A percentile compares a stretch with the other conserved stretches of the same genome.
These are phyloP conservation scores for Cyanidium caldarium DNA, from an alignment of 23 red algal genomes.

Conservation along the genomic window DNA sequence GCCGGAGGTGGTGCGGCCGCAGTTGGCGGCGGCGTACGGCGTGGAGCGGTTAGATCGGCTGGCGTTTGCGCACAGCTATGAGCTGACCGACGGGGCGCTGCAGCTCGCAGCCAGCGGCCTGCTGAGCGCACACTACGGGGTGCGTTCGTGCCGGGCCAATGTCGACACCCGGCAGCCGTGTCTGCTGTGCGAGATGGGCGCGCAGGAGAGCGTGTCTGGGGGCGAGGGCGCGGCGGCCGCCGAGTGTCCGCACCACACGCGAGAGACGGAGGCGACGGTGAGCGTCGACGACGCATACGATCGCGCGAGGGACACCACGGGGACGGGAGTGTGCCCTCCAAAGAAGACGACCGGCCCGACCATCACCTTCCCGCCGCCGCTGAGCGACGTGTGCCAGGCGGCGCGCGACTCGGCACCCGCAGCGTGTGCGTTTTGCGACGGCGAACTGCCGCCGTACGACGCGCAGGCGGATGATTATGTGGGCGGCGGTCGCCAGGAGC, in stretches of 20 bases:
- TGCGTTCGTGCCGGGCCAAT: too few species aligned
- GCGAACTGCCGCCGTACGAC: neutral
- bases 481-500: neutral
- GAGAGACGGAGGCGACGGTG: too few species aligned
- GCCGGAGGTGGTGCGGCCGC: neutral
- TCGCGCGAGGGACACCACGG: too few species aligned
- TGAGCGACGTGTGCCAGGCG: neutral
- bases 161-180: too few species aligned
- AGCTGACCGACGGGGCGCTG: neutral
- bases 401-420: neutral
- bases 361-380: neutral
- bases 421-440: neutral
- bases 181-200: too few species aligned
- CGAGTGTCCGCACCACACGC: too few species aligned
- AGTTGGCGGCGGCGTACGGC: conserved; percentile 52
- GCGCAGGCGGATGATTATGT: neutral
- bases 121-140: neutral
- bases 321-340: too few species aligned
- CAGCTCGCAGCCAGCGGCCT: neutral
- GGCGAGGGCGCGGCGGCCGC: too few species aligned
- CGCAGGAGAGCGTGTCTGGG: too few species aligned
- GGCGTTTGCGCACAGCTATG: neutral
- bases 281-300: too few species aligned
- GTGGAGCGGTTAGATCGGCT: conserved; percentile 52
- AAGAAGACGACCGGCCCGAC: too few species aligned